Evolutionary conservation across 1,139 yeast genomes (phyloP), one percentile per base, ranked within the genome.

Genomic region (Yamadazyma atlantica): DNA sequence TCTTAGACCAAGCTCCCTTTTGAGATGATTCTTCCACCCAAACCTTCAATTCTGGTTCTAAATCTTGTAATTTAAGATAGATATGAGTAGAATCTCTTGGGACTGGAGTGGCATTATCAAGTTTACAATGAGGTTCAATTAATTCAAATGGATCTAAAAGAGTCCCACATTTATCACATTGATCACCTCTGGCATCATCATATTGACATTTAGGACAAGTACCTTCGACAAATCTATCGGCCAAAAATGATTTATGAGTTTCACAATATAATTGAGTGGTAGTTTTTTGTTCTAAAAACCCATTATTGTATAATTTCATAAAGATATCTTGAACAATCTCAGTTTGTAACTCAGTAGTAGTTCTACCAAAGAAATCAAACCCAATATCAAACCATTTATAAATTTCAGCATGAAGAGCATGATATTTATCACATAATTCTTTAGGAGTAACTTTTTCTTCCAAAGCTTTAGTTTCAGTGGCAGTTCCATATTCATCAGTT

Each of bases 401-500:
- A 31, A 92, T 92, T 39, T 85, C 88, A 46, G 83, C 76, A 63
- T 92, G 99, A 49, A 92, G 75, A 44, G 75, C 75, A 63, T 88
- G 85, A 65, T 87, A 92, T 62, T 92, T 92, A 62, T 85, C 88
- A 72, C 97, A 92, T 53, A 92, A 73, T 56, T 88, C 82, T 53
- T 79, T 71, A 34, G 99, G 98, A 4, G 95, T 76, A 44, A 87
- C 83, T 32, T 85, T 82, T 57, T 92, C 97, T 63, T 92, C 98
- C 41, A 92, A 70, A 9, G 98, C 98, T 66, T 92, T 92, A 26
- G 98, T 94, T 64, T 92, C 99, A 18, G 98, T 92, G 36, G 99
- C 99, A 44, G 99, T 92, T 60, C 99, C 99, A 60, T 92, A 94
- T 66, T 92, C 99, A 60, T 92, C 99, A 27, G 98, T 94, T 66